phyloP scores from a whole-genome alignment of 768 basidiomycete genomes.

The Royoungia palumana region DNA sequence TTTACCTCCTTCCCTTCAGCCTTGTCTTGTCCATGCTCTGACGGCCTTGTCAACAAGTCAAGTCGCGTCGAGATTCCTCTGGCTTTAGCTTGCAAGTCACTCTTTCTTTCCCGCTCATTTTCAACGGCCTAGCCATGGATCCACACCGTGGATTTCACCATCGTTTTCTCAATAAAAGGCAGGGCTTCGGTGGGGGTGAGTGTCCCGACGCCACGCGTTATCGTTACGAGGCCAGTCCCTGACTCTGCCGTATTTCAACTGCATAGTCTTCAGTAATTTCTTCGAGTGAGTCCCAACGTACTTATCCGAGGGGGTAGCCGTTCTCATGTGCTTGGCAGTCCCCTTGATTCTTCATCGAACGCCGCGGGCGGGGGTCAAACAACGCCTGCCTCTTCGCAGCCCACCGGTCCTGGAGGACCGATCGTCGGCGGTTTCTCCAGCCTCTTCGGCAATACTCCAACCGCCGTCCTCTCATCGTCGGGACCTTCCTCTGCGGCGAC shows the following conservation, averaged over 20 bases:
- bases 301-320: background rate
- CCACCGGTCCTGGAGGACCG: background rate
- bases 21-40: conserved; percentile 8
- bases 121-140: conserved; percentile 19
- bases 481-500: conserved; percentile 13
- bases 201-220: background rate
- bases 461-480: conserved; percentile 14
- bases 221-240: background rate
- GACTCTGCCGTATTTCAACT: background rate
- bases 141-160: conserved; percentile 11
- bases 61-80: background rate
- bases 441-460: conserved; percentile 10
- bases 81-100: conserved; percentile 13
- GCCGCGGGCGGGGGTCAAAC: background rate
- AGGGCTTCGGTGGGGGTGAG: conserved; percentile 31
- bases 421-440: conserved; percentile 14
- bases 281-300: conserved; percentile 16
- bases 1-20: background rate
- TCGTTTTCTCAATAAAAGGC: conserved; percentile 23
- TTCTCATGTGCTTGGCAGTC: conserved; percentile 10
- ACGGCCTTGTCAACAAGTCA: background rate
- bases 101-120: conserved; percentile 25
- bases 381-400: conserved; percentile 2
- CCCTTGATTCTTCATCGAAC: conserved; percentile 4
- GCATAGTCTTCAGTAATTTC: conserved; percentile 15